Conservation (phyloP, 257 asterid species). For the Marsdenia floribunda region DNA sequence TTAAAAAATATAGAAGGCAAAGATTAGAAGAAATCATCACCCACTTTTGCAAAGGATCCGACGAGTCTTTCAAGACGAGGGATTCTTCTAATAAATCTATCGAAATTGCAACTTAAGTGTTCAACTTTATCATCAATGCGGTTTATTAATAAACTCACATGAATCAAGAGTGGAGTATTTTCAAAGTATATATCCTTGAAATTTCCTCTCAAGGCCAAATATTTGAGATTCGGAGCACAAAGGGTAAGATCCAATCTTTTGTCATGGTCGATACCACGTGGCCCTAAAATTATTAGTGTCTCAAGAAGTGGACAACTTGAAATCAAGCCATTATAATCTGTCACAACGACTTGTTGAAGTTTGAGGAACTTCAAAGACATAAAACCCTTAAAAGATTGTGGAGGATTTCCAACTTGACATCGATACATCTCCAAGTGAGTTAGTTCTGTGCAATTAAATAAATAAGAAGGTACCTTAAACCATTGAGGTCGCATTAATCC, state of each 20-base stretch:
- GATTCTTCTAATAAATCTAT: slow-evolving; percentile 75
- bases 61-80: slow-evolving; percentile 71
- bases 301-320: slow-evolving; percentile 84
- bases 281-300: slow-evolving; percentile 48
- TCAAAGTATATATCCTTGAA: slow-evolving; percentile 69
- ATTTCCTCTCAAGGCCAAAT: slow-evolving; percentile 77
- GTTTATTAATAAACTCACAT: slow-evolving; percentile 63
- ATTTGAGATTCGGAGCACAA: slow-evolving; percentile 75
- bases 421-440: slow-evolving; percentile 62
- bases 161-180: slow-evolving; percentile 56
- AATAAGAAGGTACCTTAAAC: slow-evolving; percentile 76
- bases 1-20: neutral
- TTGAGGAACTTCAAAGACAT: slow-evolving; percentile 51
- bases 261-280: slow-evolving; percentile 34
- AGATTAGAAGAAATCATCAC: neutral
- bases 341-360: slow-evolving; percentile 64
- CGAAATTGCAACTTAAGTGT: slow-evolving; percentile 72
- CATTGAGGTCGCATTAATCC: slow-evolving; percentile 74
- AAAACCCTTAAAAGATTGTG: slow-evolving; percentile 69
- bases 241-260: slow-evolving; percentile 55
- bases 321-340: slow-evolving; percentile 57
- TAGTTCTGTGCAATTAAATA: slow-evolving; percentile 57
- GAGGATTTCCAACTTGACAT: slow-evolving; percentile 58
- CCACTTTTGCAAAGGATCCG: slow-evolving; percentile 89
- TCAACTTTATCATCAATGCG: slow-evolving; percentile 73